Percentiles rank a stretch among this genome's conserved stretches.
Evolutionary conservation across 1,284 basidiomycete species (phyloP).

Genomic region (Irpex sp.): DNA sequence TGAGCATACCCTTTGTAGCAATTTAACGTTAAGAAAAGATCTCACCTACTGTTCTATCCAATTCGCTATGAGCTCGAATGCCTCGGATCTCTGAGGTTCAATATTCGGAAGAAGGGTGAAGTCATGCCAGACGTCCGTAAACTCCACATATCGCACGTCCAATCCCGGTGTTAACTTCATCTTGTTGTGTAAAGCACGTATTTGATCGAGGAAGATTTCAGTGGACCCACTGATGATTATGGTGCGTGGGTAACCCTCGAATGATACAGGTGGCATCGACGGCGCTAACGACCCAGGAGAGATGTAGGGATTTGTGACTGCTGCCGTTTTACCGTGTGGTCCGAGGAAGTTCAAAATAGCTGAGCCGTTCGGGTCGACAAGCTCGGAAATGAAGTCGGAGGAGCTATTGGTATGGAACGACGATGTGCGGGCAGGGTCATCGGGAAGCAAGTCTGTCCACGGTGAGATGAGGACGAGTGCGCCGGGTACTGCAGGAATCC

Average conservation of each 20-base stretch:
- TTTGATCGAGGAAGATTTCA: slow-evolving; percentile 51
- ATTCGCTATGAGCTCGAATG: slow-evolving; percentile 2
- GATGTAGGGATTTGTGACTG: slow-evolving; percentile 47
- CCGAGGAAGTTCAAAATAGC: slow-evolving; percentile 6
- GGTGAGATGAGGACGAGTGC: slow-evolving; percentile 48
- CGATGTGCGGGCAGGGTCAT: slow-evolving; percentile 38
- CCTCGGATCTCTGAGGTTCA: slow-evolving; percentile 13
- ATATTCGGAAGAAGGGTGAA: slow-evolving; percentile 2
- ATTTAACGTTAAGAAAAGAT: not conserved
- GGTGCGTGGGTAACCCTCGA: slow-evolving; percentile 52
- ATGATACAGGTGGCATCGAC: slow-evolving; percentile 32
- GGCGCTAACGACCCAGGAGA: slow-evolving; percentile 49
- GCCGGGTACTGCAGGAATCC: slow-evolving; percentile 29
- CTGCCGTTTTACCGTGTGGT: slow-evolving; percentile 17
- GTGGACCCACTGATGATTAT: slow-evolving; percentile 52
- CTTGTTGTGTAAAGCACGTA: slow-evolving; percentile 25
- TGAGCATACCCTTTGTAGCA: too few relatives aligned
- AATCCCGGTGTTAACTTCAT: slow-evolving; percentile 43
- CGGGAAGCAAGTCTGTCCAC: slow-evolving; percentile 51
- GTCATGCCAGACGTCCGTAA: slow-evolving; percentile 32
- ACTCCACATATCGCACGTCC: slow-evolving; percentile 46
- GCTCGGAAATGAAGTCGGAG: not conserved
- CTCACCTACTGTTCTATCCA: not conserved
- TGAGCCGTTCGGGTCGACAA: not conserved
- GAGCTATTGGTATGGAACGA: slow-evolving; percentile 3